Conservation (phyloP, 1,139 yeast genomes). For the Yamadazyma buinensis region DNA sequence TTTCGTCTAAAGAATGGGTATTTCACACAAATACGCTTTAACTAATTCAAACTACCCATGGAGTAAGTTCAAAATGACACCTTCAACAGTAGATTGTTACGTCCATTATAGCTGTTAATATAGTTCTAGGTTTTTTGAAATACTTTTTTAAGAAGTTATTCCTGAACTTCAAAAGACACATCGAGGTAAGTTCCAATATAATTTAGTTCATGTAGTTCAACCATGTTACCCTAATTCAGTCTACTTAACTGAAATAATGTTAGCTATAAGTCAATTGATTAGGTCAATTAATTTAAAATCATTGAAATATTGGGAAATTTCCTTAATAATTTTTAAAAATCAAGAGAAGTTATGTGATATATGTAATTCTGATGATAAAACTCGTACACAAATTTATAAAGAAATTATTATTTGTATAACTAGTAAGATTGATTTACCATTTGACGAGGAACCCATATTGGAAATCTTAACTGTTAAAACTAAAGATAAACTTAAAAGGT, state of each 20-base stretch:
- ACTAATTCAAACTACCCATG: too few species aligned
- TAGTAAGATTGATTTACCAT: too few species aligned
- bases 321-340: conserved; percentile 51
- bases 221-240: conserved; percentile 84
- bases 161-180: conserved; percentile 47
- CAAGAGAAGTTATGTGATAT: conserved; percentile 59
- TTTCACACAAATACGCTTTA: too few species aligned
- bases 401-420: too few species aligned
- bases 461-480: too few species aligned
- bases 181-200: conserved; percentile 53
- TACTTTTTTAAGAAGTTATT: conserved; percentile 49
- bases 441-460: too few species aligned
- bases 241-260: conserved; percentile 64
- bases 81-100: conserved; percentile 54
- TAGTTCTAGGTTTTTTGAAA: conserved; percentile 60
- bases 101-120: conserved; percentile 81
- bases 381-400: too few species aligned
- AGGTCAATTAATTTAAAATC: conserved; percentile 33
- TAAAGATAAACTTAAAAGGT: too few species aligned
- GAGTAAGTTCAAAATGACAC: too few species aligned
- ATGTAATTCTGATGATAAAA: conserved; percentile 49
- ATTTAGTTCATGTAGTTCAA: conserved; percentile 66
- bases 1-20: too few species aligned
- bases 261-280: conserved; percentile 60
- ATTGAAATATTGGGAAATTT: conserved; percentile 57